Percentiles rank a stretch among this genome's conserved stretches.
Evolutionary conservation across 495 filamentous ascomycete genomes (phyloP).

Genomic region (Tuber microsphaerosporum): DNA sequence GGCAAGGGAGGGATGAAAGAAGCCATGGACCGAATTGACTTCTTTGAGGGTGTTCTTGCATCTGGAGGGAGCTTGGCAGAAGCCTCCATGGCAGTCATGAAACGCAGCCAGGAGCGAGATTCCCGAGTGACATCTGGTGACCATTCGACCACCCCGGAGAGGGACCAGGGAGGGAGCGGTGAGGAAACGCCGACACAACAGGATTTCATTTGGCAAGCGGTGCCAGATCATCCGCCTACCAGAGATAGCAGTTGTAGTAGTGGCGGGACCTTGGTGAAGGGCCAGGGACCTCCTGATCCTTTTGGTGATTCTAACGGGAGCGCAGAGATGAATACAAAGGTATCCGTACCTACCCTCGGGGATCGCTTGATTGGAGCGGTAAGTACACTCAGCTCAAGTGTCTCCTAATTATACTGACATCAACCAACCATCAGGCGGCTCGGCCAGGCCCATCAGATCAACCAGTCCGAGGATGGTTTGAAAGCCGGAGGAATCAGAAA

Average conservation of each 20-base stretch:
- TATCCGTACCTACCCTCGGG: constrained; percentile 12
- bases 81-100: constrained; percentile 10
- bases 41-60: constrained; percentile 13
- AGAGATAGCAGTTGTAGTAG: neutral
- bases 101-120: neutral
- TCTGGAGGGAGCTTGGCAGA: constrained; percentile 22
- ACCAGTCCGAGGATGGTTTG: constrained; percentile 23
- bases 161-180: neutral
- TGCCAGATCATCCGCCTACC: neutral
- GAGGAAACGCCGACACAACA: constrained; percentile 21
- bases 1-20: neutral
- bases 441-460: constrained; percentile 9
- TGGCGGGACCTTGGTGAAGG: neutral
- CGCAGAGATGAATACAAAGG: constrained; percentile 16
- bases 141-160: neutral
- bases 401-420: constrained; percentile 8
- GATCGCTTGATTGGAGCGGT: constrained; percentile 9
- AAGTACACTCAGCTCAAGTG: neutral
- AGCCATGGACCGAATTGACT: constrained; percentile 23
- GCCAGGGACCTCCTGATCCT: constrained; percentile 16
- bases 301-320: constrained; percentile 18
- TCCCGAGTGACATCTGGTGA: constrained; percentile 12
- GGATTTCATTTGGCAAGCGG: constrained; percentile 15
- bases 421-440: constrained; percentile 2
- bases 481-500: constrained; percentile 30